Percentiles rank a stretch among this genome's conserved stretches.
Conservation (phyloP, 2,329 filamentous ascomycete genomes). For the Penicillium sp. region DNA sequence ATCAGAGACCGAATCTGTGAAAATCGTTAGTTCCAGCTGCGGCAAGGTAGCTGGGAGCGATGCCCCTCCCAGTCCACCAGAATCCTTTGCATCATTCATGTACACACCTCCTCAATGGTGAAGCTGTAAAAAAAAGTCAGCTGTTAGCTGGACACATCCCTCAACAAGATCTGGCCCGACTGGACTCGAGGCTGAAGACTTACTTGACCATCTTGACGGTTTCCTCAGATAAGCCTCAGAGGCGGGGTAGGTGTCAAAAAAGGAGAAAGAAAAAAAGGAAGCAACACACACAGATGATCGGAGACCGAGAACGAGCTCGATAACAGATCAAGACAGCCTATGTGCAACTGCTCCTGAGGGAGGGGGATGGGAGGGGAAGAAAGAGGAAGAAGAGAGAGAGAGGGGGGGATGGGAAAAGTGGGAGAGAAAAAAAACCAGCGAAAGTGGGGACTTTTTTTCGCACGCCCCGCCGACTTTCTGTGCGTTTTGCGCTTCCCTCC, state of each 20-base stretch:
- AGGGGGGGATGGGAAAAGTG: constrained; percentile 28
- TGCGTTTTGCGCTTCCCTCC: constrained; percentile 18
- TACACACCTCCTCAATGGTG: constrained; percentile 83
- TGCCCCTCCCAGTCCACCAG: neutral
- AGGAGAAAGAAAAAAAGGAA: constrained; percentile 27
- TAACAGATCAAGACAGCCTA: constrained; percentile 38
- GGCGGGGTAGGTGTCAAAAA: constrained; percentile 33
- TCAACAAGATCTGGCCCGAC: neutral
- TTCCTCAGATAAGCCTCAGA: constrained; percentile 38
- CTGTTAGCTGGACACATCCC: constrained; percentile 27
- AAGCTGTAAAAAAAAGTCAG: constrained; percentile 62
- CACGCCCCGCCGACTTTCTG: constrained; percentile 23
- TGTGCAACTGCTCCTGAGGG: constrained; percentile 40
- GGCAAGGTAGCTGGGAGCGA: too few relatives aligned
- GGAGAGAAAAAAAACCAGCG: constrained; percentile 29
- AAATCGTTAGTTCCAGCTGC: constrained; percentile 28
- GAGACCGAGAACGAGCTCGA: constrained; percentile 47
- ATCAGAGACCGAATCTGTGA: constrained; percentile 48
- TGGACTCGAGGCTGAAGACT: constrained; percentile 49
- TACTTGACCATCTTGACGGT: constrained; percentile 99
- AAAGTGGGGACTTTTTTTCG: constrained; percentile 28
- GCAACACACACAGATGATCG: constrained; percentile 42
- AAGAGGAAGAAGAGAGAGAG: constrained; percentile 27
- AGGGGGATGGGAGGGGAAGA: constrained; percentile 29
- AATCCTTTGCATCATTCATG: neutral